Conservation (phyloP, 140 eudicot genomes). For the Flaveria floridana region DNA sequence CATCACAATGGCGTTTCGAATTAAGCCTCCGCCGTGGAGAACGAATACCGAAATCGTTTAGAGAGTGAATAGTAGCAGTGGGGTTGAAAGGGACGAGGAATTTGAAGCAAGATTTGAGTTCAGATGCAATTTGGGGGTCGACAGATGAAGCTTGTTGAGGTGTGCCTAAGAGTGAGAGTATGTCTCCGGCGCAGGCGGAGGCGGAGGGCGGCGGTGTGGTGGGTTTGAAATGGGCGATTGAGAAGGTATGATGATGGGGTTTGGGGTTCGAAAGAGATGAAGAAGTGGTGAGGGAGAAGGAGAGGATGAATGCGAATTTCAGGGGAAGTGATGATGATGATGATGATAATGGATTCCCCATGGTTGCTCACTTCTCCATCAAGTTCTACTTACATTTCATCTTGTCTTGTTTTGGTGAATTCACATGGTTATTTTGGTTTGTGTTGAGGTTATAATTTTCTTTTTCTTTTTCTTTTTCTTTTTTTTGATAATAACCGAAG, state of each 20-base stretch:
- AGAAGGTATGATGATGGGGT: slow-evolving; percentile 5
- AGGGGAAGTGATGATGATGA: slow-evolving; percentile 39
- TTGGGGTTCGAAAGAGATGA: slow-evolving; percentile 21
- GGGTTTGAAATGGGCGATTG: slow-evolving; percentile 29
- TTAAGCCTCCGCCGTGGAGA: slow-evolving; percentile 35
- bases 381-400: not conserved
- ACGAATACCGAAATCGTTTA: not conserved
- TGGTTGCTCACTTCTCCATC: not conserved
- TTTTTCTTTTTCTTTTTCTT: too few relatives aligned
- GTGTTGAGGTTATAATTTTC: too few relatives aligned
- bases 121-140: slow-evolving; percentile 38
- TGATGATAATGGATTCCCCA: slow-evolving; percentile 28
- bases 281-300: slow-evolving; percentile 46
- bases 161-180: slow-evolving; percentile 70
- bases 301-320: slow-evolving; percentile 42
- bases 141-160: slow-evolving; percentile 58
- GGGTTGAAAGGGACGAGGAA: slow-evolving; percentile 67
- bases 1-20: slow-evolving; percentile 16
- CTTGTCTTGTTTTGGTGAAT: not conserved
- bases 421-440: too few relatives aligned
- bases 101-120: slow-evolving; percentile 72
- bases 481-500: too few relatives aligned
- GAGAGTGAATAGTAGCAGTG: not conserved
- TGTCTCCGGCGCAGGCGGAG: slow-evolving; percentile 62
- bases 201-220: slow-evolving; percentile 38